phyloP scores from a whole-genome alignment of 2,329 filamentous ascomycete species.

The Colletotrichum navitas region DNA sequence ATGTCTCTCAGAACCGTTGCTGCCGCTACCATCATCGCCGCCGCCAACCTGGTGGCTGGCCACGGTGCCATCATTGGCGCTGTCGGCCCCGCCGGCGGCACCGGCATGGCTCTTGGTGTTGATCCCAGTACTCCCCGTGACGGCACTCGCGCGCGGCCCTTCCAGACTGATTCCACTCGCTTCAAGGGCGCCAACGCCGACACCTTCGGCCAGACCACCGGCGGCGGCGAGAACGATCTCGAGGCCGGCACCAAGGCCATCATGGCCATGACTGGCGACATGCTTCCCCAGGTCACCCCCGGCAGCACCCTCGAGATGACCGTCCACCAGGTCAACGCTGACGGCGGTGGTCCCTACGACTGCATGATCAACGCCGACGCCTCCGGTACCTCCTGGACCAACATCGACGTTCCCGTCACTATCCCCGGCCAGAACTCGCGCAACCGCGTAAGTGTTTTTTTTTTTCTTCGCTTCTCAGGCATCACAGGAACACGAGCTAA shows the following conservation, averaged over 20 bases:
- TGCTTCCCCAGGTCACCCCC: conserved; percentile 69
- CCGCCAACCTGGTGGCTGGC: conserved; percentile 67
- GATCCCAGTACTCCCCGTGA: conserved; percentile 70
- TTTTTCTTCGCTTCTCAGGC: not conserved
- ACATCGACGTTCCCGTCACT: conserved; percentile 64
- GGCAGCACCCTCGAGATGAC: conserved; percentile 72
- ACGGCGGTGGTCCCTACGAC: conserved; percentile 58
- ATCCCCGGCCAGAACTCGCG: conserved; percentile 64
- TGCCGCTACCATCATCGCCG: conserved; percentile 63
- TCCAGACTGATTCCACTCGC: conserved; percentile 74
- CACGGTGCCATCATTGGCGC: conserved; percentile 72
- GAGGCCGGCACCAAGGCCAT: conserved; percentile 68
- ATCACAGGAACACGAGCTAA: conserved; percentile 6
- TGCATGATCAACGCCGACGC: conserved; percentile 70
- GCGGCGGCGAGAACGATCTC: conserved; percentile 67
- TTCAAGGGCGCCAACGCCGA: conserved; percentile 67
- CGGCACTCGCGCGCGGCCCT: conserved; percentile 69
- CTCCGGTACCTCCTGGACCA: conserved; percentile 62
- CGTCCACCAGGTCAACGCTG: conserved; percentile 43
- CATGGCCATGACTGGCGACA: conserved; percentile 67
- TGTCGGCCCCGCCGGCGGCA: conserved; percentile 68
- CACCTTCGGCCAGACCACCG: conserved; percentile 70
- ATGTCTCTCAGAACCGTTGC: conserved; percentile 52
- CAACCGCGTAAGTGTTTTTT: conserved; percentile 50
- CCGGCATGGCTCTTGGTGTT: conserved; percentile 65